Conservation (phyloP, 257 asterid species). For the Fraxinus americana region DNA sequence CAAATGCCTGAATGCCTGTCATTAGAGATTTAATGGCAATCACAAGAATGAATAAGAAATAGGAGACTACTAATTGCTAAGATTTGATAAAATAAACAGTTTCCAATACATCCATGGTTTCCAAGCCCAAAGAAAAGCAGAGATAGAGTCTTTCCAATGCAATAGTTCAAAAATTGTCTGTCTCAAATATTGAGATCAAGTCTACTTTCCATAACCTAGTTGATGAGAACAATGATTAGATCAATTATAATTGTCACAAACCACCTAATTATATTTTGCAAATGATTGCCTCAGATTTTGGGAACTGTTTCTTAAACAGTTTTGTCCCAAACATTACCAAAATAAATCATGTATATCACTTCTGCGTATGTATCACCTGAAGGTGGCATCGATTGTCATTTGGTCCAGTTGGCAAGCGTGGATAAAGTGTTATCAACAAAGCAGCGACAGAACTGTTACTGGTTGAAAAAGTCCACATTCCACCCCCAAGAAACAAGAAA, state of each 20-base stretch:
- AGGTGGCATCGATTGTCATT: conserved; percentile 99
- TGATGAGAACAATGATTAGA: not conserved
- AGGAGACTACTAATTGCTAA: conserved; percentile 2
- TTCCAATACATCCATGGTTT: not conserved
- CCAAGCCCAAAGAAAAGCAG: not conserved
- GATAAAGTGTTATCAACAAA: conserved; percentile 84
- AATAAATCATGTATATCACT: not conserved
- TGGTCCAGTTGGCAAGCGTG: conserved; percentile 95
- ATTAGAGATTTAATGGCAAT: conserved; percentile 18
- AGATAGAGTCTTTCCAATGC: not conserved
- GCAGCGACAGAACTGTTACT: conserved; percentile 88
- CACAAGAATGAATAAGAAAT: conserved; percentile 15
- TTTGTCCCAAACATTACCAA: conserved; percentile 15
- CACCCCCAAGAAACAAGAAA: conserved; percentile 96
- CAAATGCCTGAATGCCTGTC: conserved; percentile 96
- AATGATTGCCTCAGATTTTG: not conserved
- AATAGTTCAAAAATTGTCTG: not conserved
- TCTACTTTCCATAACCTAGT: not conserved
- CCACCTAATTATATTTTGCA: not conserved
- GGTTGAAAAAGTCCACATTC: conserved; percentile 92
- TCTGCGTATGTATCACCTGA: conserved; percentile 62
- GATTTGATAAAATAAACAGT: conserved; percentile 2
- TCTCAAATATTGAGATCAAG: not conserved
- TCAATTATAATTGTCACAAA: not conserved
- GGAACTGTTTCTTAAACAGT: not conserved